Evolutionary conservation across 2,329 filamentous ascomycete species (phyloP).

Genomic region (Claviceps sp.): DNA sequence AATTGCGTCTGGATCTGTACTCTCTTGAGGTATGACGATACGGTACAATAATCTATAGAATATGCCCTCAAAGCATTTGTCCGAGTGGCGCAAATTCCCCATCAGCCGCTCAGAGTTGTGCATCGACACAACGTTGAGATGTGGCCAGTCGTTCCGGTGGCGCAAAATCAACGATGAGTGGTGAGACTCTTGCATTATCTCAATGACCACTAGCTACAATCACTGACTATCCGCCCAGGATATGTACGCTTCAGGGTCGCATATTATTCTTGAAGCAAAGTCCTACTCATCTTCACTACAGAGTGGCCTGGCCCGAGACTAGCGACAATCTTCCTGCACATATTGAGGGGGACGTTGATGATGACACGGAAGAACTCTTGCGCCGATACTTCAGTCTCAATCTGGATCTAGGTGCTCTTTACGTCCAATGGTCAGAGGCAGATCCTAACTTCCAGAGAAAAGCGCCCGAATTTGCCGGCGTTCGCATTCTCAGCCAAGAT

Average conservation of each 20-base stretch:
- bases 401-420: conserved; percentile 62
- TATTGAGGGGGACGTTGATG: conserved; percentile 21
- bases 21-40: too few species aligned
- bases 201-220: not conserved
- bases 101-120: conserved; percentile 74
- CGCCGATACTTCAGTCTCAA: conserved; percentile 77
- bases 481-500: conserved; percentile 87
- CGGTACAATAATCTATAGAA: not conserved
- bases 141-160: conserved; percentile 96
- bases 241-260: conserved; percentile 73
- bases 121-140: conserved; percentile 86
- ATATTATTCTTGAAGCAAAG: conserved; percentile 81
- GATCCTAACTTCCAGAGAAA: conserved; percentile 84
- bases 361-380: conserved; percentile 63
- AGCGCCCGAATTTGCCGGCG: conserved; percentile 76
- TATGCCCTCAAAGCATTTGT: conserved; percentile 34
- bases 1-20: too few species aligned
- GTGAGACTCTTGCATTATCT: conserved; percentile 28
- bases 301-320: conserved; percentile 44
- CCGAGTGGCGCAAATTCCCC: conserved; percentile 80
- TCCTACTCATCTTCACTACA: conserved; percentile 63
- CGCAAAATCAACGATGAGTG: conserved; percentile 75
- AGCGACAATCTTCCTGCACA: conserved; percentile 5
- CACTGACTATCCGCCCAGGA: conserved; percentile 30
- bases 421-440: conserved; percentile 72